Percentiles rank a stretch among this genome's conserved stretches.
Conservation (phyloP, 495 filamentous ascomycete species). For the Tuber melanosporum region DNA sequence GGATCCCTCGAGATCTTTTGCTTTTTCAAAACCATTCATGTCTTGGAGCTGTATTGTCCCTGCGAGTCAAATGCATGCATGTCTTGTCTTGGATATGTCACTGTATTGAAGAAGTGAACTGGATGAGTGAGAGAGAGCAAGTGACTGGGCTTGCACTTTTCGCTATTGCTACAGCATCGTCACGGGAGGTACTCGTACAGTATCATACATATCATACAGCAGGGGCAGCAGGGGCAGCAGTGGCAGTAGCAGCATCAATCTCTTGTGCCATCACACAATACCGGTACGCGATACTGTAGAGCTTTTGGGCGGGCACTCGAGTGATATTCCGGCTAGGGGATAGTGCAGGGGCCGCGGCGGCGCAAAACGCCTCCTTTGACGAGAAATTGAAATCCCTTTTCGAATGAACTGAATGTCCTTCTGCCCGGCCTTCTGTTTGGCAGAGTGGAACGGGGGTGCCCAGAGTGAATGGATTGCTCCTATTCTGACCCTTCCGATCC, state of each 20-base stretch:
- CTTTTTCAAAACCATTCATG: neutral
- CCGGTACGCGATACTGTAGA: neutral
- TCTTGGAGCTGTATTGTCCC: neutral
- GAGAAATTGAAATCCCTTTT: neutral
- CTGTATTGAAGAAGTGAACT: neutral
- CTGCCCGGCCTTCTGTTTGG: neutral
- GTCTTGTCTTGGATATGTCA: conserved; percentile 3
- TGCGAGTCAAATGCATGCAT: conserved; percentile 2
- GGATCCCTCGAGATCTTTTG: neutral
- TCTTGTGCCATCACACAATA: neutral
- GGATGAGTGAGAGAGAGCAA: neutral
- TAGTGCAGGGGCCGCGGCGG: neutral
- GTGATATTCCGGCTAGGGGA: neutral
- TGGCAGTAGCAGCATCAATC: neutral
- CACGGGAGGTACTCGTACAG: neutral
- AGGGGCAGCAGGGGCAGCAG: neutral
- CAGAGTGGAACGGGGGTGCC: neutral
- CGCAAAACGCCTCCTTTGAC: neutral
- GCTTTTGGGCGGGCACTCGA: neutral
- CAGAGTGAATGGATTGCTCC: neutral
- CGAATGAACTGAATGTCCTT: neutral
- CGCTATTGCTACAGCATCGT: neutral
- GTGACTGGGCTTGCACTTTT: neutral
- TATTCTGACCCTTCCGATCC: neutral
- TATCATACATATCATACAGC: neutral